phyloP scores from a whole-genome alignment of 495 filamentous ascomycete species.

The Penicillium arizonense region DNA sequence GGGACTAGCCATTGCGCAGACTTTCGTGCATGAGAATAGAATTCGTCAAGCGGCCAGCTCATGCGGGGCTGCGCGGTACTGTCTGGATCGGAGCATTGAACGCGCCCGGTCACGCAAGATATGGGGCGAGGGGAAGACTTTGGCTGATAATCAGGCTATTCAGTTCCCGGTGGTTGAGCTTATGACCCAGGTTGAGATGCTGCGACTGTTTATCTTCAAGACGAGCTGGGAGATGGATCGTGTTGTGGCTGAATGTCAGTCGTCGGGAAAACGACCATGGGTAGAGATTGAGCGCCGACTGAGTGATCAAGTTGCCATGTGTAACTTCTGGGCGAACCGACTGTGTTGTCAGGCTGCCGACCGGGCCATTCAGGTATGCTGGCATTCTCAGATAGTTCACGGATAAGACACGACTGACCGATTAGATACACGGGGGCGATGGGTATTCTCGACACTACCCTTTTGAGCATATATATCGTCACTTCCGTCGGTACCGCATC shows the following conservation, averaged over 20 bases:
- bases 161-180: slow-evolving; percentile 62
- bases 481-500: slow-evolving; percentile 49
- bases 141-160: slow-evolving; percentile 58
- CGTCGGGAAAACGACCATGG: slow-evolving; percentile 20
- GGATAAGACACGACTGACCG: neutral
- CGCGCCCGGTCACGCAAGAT: slow-evolving; percentile 51
- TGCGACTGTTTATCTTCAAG: slow-evolving; percentile 56
- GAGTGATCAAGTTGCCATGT: slow-evolving; percentile 59
- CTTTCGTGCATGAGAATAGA: slow-evolving; percentile 62
- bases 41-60: slow-evolving; percentile 59
- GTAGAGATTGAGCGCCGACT: slow-evolving; percentile 52
- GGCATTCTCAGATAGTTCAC: neutral
- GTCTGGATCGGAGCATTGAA: slow-evolving; percentile 51
- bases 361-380: slow-evolving; percentile 53
- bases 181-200: slow-evolving; percentile 57
- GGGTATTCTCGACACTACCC: slow-evolving; percentile 47
- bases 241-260: slow-evolving; percentile 34
- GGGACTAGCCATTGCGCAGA: slow-evolving; percentile 56
- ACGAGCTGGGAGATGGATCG: slow-evolving; percentile 59
- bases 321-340: slow-evolving; percentile 62
- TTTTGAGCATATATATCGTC: slow-evolving; percentile 53
- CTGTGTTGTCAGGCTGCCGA: slow-evolving; percentile 58
- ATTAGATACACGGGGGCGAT: slow-evolving; percentile 50
- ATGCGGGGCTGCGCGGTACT: slow-evolving; percentile 55
- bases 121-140: slow-evolving; percentile 48